Percentiles rank a stretch among this genome's conserved stretches.
Conservation (phyloP, 2,329 filamentous ascomycete genomes). For the Ceratocystis colombiana region DNA sequence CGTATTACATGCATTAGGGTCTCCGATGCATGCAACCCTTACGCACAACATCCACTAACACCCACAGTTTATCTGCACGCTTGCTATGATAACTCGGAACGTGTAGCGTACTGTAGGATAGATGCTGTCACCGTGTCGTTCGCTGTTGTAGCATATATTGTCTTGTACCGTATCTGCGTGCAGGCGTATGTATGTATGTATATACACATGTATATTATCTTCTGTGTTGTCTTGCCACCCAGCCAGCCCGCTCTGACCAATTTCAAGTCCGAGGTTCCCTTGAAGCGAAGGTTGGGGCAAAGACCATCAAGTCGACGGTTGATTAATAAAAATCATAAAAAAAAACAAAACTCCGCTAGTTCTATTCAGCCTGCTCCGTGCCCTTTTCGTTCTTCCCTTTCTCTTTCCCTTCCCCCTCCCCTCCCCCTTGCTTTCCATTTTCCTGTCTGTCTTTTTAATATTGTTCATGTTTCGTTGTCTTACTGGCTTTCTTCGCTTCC, state of each 20-base stretch:
- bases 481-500: neutral
- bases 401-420: neutral
- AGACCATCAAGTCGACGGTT: neutral
- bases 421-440: neutral
- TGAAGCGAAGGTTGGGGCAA: conserved; percentile 14
- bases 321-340: neutral
- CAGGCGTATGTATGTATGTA: neutral
- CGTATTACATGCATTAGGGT: conserved; percentile 13
- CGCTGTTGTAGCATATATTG: neutral
- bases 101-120: neutral
- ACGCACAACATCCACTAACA: neutral
- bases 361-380: conserved; percentile 8
- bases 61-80: neutral
- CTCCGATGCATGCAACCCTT: neutral
- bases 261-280: neutral
- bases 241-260: conserved; percentile 13
- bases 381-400: neutral
- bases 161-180: conserved; percentile 3
- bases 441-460: neutral
- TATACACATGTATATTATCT: neutral
- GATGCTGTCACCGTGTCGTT: neutral
- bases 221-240: conserved; percentile 3
- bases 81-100: neutral
- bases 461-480: neutral
- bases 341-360: neutral